Percentiles rank a stretch among this genome's conserved stretches.
phyloP scores from a whole-genome alignment of 2,329 filamentous ascomycete genomes.

The Ophiobolus disseminans region DNA sequence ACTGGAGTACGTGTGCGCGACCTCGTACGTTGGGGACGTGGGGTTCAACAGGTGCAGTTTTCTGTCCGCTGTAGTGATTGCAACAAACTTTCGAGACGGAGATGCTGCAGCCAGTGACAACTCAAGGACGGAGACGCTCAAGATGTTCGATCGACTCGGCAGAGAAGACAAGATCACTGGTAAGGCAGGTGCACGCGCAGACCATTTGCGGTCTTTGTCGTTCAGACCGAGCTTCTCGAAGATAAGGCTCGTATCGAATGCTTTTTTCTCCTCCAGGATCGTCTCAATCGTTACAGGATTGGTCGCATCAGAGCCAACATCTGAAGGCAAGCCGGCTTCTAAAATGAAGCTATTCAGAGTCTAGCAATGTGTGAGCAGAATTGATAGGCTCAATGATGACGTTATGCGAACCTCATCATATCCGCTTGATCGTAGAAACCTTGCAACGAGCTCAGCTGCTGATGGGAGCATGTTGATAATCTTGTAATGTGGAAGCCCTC shows the following conservation, averaged over 20 bases:
- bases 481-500: neutral
- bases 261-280: constrained; percentile 66
- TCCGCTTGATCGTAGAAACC: constrained; percentile 50
- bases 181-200: constrained; percentile 53
- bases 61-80: constrained; percentile 48
- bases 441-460: constrained; percentile 52
- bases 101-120: constrained; percentile 32
- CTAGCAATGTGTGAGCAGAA: constrained; percentile 41
- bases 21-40: constrained; percentile 35
- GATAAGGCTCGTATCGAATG: constrained; percentile 61
- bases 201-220: constrained; percentile 56
- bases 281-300: constrained; percentile 64
- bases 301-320: constrained; percentile 54
- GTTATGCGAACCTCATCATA: constrained; percentile 48
- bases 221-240: constrained; percentile 63
- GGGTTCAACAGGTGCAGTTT: constrained; percentile 57
- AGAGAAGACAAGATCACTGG: constrained; percentile 52
- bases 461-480: constrained; percentile 42
- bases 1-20: constrained; percentile 47
- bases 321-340: constrained; percentile 61
- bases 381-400: constrained; percentile 4
- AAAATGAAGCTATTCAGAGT: constrained; percentile 65
- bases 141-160: constrained; percentile 61
- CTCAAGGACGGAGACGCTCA: constrained; percentile 56
- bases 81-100: constrained; percentile 32